These are phyloP conservation scores for Talaromyces marneffei DNA, from an alignment of 2,329 filamentous ascomycete species.

Conservation along the genomic window DNA sequence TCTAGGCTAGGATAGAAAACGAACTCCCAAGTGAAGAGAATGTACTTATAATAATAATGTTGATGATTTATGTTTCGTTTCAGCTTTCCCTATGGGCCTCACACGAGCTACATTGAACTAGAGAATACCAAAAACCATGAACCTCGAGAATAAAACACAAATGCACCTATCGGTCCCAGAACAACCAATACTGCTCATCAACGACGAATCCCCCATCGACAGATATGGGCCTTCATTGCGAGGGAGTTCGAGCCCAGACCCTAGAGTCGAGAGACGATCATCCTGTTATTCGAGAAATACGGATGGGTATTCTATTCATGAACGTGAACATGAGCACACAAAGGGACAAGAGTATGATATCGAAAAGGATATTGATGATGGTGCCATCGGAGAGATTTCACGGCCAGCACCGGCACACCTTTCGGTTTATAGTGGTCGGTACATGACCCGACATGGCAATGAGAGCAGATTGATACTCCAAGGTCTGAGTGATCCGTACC, in stretches of 20 bases:
- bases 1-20: background rate
- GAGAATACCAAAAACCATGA: background rate
- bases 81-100: background rate
- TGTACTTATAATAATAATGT: background rate
- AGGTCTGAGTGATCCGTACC: slow-evolving; percentile 4
- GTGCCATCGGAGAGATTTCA: background rate
- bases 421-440: background rate
- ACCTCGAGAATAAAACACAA: background rate
- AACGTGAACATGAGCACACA: too few species aligned
- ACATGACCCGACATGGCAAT: background rate
- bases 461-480: slow-evolving; percentile 3
- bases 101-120: background rate
- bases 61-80: background rate
- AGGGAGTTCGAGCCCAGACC: background rate
- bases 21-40: too few species aligned
- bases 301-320: background rate
- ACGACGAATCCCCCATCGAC: slow-evolving; percentile 9
- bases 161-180: background rate
- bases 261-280: background rate
- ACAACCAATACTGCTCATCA: background rate
- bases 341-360: background rate
- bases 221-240: slow-evolving; percentile 1
- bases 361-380: background rate
- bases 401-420: background rate
- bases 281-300: slow-evolving; percentile 7